phyloP scores from a whole-genome alignment of 306 rosid genomes.

The Rosa lucieae region DNA sequence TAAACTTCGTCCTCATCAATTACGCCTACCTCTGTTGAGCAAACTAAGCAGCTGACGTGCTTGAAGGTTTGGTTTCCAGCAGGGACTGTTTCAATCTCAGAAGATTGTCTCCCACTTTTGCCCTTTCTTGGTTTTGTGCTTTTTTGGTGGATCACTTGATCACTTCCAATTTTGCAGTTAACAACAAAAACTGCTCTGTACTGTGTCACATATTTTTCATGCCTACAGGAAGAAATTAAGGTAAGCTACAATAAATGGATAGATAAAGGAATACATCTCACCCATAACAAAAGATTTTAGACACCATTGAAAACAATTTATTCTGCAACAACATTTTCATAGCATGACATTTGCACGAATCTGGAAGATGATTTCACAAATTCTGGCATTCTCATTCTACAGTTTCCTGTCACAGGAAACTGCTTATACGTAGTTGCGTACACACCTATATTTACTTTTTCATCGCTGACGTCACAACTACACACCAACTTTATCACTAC shows the following conservation, averaged over 20 bases:
- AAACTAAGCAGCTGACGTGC: conserved; percentile 64
- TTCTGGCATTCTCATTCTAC: background rate
- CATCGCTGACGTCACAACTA: background rate
- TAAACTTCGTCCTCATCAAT: conserved; percentile 63
- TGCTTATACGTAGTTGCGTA: background rate
- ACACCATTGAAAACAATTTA: background rate
- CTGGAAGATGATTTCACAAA: background rate
- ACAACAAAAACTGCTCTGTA: conserved; percentile 70
- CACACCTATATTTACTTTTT: background rate
- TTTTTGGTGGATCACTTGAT: conserved; percentile 27
- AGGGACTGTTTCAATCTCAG: conserved; percentile 31
- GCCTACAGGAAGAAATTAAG: conserved; percentile 51
- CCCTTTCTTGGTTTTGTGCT: conserved; percentile 34
- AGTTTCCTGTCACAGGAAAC: background rate
- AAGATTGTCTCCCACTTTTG: conserved; percentile 36
- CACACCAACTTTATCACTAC: background rate
- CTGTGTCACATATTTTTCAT: conserved; percentile 72
- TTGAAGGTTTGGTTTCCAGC: conserved; percentile 42
- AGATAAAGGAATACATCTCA: background rate
- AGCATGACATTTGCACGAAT: background rate
- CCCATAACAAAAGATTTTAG: background rate
- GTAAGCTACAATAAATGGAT: background rate
- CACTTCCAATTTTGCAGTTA: conserved; percentile 60
- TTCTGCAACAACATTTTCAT: conserved; percentile 9
- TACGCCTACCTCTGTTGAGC: conserved; percentile 73